phyloP scores from a whole-genome alignment of 1,139 yeast genomes.

The Schizosaccharomyces versatilis region DNA sequence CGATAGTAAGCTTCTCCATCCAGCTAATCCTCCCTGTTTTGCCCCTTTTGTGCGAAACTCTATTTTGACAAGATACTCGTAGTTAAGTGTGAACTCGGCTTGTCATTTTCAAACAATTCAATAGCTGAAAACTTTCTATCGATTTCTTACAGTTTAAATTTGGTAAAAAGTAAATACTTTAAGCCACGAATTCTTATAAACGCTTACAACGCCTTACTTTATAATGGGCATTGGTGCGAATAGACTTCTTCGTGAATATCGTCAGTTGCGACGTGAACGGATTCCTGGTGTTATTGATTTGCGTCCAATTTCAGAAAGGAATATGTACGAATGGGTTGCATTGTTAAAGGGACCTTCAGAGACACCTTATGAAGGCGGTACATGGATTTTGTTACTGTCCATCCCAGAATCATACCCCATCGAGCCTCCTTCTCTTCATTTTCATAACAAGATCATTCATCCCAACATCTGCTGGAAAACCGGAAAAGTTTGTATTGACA shows the following conservation, averaged over 20 bases:
- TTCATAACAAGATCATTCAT: conserved; percentile 39
- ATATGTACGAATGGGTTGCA: not conserved
- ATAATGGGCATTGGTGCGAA: not conserved
- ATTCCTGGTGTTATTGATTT: not conserved
- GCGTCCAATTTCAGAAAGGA: not conserved
- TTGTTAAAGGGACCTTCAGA: not conserved
- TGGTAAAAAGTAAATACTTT: too few species aligned
- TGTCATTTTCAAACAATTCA: too few species aligned
- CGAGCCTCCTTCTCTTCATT: conserved; percentile 42
- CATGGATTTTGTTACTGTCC: conserved; percentile 33
- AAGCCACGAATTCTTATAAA: too few species aligned
- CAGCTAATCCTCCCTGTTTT: too few species aligned
- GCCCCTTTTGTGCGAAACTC: too few species aligned
- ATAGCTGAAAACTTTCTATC: too few species aligned
- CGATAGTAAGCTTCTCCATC: too few species aligned
- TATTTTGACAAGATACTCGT: too few species aligned
- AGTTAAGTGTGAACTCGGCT: too few species aligned
- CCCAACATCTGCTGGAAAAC: conserved; percentile 47
- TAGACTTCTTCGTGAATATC: not conserved
- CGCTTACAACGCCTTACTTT: too few species aligned
- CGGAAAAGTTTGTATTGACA: conserved; percentile 74
- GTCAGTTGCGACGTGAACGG: not conserved
- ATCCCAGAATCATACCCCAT: conserved; percentile 42
- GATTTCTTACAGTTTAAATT: too few species aligned
- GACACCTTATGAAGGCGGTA: not conserved